A percentile compares a stretch with the other conserved stretches of the same genome.
Evolutionary conservation across 495 filamentous ascomycete genomes (phyloP).

Genomic region (Saxophila tyrrhenica): DNA sequence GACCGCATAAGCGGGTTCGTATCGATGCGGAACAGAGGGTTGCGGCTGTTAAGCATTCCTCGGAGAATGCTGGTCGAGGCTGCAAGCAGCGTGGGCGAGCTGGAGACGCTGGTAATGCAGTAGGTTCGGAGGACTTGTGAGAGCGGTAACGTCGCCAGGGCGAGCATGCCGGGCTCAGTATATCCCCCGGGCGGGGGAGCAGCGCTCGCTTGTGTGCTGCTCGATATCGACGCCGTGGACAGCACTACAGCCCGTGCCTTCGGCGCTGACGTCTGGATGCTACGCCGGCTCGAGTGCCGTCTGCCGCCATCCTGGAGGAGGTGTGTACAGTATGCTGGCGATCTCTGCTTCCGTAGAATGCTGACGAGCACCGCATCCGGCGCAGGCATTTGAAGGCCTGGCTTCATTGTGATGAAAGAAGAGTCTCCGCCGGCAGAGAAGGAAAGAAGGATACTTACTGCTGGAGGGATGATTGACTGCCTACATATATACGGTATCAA

Average conservation of each 20-base stretch:
- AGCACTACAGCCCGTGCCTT: not conserved
- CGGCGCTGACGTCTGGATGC: not conserved
- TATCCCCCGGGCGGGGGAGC: too few species aligned
- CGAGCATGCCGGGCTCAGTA: slow-evolving; percentile 2
- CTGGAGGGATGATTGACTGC: not conserved
- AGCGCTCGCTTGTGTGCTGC: not conserved
- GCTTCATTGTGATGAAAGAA: slow-evolving; percentile 3
- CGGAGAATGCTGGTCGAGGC: slow-evolving; percentile 60
- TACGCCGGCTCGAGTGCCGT: not conserved
- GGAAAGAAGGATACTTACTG: not conserved
- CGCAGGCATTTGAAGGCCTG: not conserved
- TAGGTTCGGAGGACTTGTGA: slow-evolving; percentile 66
- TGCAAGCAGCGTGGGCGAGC: slow-evolving; percentile 57
- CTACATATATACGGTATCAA: not conserved
- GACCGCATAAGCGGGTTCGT: slow-evolving; percentile 29
- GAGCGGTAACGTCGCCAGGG: slow-evolving; percentile 59
- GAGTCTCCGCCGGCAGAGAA: not conserved
- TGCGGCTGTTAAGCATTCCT: slow-evolving; percentile 57
- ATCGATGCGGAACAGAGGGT: slow-evolving; percentile 32
- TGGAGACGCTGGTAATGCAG: slow-evolving; percentile 67
- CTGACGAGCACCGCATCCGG: not conserved
- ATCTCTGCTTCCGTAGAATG: not conserved
- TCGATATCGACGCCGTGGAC: not conserved
- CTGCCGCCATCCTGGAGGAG: not conserved
- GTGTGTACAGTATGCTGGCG: not conserved